These are phyloP conservation scores for Pinus tabuliformis DNA, from an alignment of 75 land plant genomes.

Conservation along the genomic window DNA sequence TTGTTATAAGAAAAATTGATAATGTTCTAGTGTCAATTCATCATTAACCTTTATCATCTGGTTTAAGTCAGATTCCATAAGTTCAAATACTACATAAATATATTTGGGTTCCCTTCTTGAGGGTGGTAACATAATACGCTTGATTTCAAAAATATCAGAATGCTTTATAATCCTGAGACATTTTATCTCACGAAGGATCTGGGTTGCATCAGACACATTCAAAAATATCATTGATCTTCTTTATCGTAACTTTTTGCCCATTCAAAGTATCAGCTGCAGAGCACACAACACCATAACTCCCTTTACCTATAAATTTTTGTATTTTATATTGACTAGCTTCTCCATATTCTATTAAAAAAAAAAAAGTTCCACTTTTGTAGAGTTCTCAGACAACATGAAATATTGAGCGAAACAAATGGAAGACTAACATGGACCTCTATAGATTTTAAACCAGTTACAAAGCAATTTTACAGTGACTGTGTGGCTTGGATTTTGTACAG, in stretches of 20 bases:
- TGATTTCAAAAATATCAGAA: constrained; percentile 45
- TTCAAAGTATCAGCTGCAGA: constrained; percentile 32
- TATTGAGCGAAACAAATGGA: no score
- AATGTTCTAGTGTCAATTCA: constrained; percentile 88
- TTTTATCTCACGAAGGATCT: constrained; percentile 37
- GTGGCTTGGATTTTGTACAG: no score
- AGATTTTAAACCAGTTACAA: no score
- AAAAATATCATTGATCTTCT: constrained; percentile 39
- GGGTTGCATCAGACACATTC: constrained; percentile 42
- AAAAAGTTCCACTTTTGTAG: constrained; percentile 26
- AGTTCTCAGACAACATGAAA: no score
- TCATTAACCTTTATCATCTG: constrained; percentile 85
- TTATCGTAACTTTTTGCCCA: constrained; percentile 42
- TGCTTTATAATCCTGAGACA: constrained; percentile 27
- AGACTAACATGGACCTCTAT: no score
- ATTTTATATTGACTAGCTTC: constrained; percentile 53
- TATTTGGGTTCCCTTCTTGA: constrained; percentile 36
- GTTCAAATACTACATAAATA: constrained; percentile 40
- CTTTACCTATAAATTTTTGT: constrained; percentile 46
- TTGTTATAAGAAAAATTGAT: constrained; percentile 55
- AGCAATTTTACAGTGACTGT: no score
- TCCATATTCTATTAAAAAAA: constrained; percentile 68
- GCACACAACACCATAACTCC: constrained; percentile 46
- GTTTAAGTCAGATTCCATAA: constrained; percentile 43
- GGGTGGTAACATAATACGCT: constrained; percentile 46